A percentile compares a stretch with the other conserved stretches of the same genome.
Evolutionary conservation across 306 rosid genomes (phyloP).

Genomic region (Astragalus membranaceus): DNA sequence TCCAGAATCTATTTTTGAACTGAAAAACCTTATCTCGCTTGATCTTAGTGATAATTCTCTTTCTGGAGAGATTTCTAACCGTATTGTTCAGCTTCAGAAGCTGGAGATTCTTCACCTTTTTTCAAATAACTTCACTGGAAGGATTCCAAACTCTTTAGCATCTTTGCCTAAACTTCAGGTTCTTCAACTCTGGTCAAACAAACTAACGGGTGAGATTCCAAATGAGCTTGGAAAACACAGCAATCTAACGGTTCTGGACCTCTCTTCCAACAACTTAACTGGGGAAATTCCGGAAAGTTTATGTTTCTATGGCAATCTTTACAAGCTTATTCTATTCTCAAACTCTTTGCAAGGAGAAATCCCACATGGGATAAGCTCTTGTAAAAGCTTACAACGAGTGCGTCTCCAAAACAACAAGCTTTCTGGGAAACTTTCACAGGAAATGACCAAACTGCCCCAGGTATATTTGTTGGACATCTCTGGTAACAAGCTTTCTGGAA

Average conservation of each 20-base stretch:
- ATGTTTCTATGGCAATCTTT: conserved; percentile 55
- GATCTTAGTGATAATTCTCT: conserved; percentile 81
- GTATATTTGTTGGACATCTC: conserved; percentile 78
- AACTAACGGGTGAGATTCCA: conserved; percentile 70
- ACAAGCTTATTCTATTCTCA: conserved; percentile 82
- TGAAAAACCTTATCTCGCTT: conserved; percentile 58
- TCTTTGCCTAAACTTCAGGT: conserved; percentile 70
- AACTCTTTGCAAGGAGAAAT: conserved; percentile 57
- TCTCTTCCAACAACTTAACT: conserved; percentile 63
- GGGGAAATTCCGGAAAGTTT: conserved; percentile 63
- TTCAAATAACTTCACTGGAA: conserved; percentile 61
- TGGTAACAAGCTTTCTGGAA: conserved; percentile 52
- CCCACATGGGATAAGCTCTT: conserved; percentile 43
- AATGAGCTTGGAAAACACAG: conserved; percentile 51
- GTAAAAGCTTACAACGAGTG: conserved; percentile 62
- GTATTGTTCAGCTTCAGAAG: conserved; percentile 37
- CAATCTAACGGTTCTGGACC: conserved; percentile 78
- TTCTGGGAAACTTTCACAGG: conserved; percentile 47
- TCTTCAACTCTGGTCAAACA: conserved; percentile 91
- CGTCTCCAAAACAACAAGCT: conserved; percentile 74
- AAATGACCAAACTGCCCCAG: conserved; percentile 41
- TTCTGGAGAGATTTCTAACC: conserved; percentile 69
- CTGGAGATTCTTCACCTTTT: conserved; percentile 85
- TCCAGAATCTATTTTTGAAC: conserved; percentile 48
- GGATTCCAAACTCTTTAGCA: conserved; percentile 49